phyloP scores from a whole-genome alignment of 2,329 filamentous ascomycete species.

The Colletotrichum cordylinicola region DNA sequence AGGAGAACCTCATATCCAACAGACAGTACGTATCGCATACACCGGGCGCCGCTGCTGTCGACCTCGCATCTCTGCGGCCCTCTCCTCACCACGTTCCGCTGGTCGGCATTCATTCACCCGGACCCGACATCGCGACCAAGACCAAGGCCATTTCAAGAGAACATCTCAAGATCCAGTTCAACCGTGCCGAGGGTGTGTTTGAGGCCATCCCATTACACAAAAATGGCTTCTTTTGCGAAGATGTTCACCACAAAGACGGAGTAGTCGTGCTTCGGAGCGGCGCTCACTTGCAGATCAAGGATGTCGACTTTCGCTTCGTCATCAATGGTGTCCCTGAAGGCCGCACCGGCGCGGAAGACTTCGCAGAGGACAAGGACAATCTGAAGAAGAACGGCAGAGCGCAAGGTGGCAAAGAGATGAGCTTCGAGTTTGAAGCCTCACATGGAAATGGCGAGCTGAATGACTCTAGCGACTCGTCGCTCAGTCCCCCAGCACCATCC shows the following conservation, averaged over 20 bases:
- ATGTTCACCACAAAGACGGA: constrained; percentile 60
- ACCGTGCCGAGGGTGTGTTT: constrained; percentile 66
- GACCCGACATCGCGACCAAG: constrained; percentile 62
- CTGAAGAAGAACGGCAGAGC: constrained; percentile 56
- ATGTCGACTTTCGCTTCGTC: constrained; percentile 71
- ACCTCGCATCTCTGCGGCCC: constrained; percentile 64
- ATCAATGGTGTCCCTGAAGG: constrained; percentile 69
- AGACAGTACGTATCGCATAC: constrained; percentile 67
- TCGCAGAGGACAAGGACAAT: constrained; percentile 54
- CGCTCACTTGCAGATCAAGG: constrained; percentile 74
- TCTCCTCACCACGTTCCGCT: constrained; percentile 68
- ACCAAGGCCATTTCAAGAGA: constrained; percentile 78
- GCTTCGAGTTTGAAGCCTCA: constrained; percentile 73
- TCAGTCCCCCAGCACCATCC: constrained; percentile 46
- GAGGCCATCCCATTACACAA: constrained; percentile 66
- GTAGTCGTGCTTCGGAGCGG: constrained; percentile 67
- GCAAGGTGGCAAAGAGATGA: constrained; percentile 72
- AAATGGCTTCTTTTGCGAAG: constrained; percentile 75
- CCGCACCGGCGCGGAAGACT: constrained; percentile 63
- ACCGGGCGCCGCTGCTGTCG: constrained; percentile 62
- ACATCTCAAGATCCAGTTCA: constrained; percentile 77
- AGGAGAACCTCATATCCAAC: constrained; percentile 58
- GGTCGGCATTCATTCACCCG: constrained; percentile 75
- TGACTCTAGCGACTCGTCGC: constrained; percentile 59
- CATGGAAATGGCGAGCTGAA: constrained; percentile 61